Evolutionary conservation across 345 rosid species (phyloP).

Genomic region (Tarenaya hassleriana): DNA sequence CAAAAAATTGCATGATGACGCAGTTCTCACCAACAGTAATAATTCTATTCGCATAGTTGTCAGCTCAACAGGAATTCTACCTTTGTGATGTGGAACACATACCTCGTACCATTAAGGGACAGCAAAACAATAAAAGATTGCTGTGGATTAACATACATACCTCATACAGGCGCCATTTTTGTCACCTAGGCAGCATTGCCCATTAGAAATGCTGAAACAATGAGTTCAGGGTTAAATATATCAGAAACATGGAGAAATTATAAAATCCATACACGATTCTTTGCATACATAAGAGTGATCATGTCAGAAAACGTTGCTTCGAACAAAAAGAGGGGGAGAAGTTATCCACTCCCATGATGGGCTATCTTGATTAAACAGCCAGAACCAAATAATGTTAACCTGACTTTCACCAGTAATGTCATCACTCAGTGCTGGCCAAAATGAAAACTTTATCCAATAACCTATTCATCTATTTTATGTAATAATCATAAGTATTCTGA

Average conservation of each 20-base stretch:
- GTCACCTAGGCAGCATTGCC: slow-evolving; percentile 31
- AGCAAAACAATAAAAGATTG: neutral
- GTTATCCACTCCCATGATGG: slow-evolving; percentile 1
- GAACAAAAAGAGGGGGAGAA: neutral
- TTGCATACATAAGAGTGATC: neutral
- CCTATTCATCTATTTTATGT: too few species aligned
- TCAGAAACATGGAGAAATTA: slow-evolving; percentile 9
- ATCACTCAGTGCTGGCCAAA: slow-evolving; percentile 4
- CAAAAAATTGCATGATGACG: neutral
- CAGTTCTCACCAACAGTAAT: neutral
- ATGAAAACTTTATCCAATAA: neutral
- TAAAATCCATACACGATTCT: neutral
- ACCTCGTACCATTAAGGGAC: slow-evolving; percentile 24
- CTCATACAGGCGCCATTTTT: slow-evolving; percentile 36
- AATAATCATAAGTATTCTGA: too few species aligned
- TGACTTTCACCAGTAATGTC: slow-evolving; percentile 4
- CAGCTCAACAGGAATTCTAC: neutral
- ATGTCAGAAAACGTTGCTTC: neutral
- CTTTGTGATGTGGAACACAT: slow-evolving; percentile 19
- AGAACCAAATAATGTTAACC: neutral
- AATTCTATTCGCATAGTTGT: neutral
- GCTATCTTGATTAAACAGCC: neutral
- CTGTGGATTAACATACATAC: slow-evolving; percentile 26
- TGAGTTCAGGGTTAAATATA: slow-evolving; percentile 15
- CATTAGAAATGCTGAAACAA: slow-evolving; percentile 43